Evolutionary conservation across 371 early-diverging fungal genomes (phyloP).

Genomic region (Rhizopus delemar): DNA sequence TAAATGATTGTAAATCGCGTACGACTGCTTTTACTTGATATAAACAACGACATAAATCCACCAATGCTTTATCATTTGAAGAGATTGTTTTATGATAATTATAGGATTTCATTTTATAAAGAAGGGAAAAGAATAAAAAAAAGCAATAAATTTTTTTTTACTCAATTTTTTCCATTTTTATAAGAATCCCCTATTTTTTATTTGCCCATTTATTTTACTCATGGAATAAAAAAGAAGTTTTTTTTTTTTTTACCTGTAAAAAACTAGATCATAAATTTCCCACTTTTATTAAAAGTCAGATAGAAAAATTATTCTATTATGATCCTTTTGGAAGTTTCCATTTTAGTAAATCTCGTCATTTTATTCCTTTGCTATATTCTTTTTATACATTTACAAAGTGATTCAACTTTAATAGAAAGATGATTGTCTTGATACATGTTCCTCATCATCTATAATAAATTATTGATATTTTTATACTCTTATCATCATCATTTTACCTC

Average conservation of each 20-base stretch:
- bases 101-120: slow-evolving; percentile 8
- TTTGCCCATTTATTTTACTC: slow-evolving; percentile 17
- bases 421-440: too few species aligned
- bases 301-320: slow-evolving; percentile 1
- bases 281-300: background rate
- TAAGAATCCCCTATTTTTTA: slow-evolving; percentile 23
- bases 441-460: background rate
- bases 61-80: slow-evolving; percentile 28
- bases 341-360: too few species aligned
- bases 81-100: background rate
- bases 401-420: slow-evolving; percentile 35
- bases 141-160: slow-evolving; percentile 5
- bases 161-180: slow-evolving; percentile 21
- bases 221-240: slow-evolving; percentile 19
- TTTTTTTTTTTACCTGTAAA: slow-evolving; percentile 4
- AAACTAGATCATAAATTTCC: slow-evolving; percentile 1
- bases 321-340: slow-evolving; percentile 1
- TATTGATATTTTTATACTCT: background rate
- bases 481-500: background rate
- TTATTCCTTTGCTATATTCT: too few species aligned
- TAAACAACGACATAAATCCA: slow-evolving; percentile 48
- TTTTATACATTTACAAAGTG: slow-evolving; percentile 18
- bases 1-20: slow-evolving; percentile 38
- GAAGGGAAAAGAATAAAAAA: slow-evolving; percentile 6
- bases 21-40: slow-evolving; percentile 51